Base-by-base conservation (phyloP, 2,329 filamentous ascomycete genomes). In the Tolypocladium ophioglossoides region DNA sequence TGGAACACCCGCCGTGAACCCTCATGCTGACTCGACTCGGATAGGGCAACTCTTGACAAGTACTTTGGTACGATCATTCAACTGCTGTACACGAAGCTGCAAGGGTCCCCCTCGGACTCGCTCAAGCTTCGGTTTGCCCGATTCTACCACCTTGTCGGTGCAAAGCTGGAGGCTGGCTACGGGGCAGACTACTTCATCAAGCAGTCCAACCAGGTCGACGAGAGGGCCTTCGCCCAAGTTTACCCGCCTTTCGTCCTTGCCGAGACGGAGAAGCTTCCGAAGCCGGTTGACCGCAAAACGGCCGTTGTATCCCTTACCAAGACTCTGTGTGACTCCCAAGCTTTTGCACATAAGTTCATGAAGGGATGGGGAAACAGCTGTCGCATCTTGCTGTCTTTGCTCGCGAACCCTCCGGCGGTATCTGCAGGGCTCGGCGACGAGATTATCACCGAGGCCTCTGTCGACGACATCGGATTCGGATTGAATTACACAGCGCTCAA, bases 261-360 rank as follows among this genome's bases (percentile, higher is more conserved):
- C 0, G 87, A 90, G 55, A 96, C 92, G 0, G 87, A 92, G 68
- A 91, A 95, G 70, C 81, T 99, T 30, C 85, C 87, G 30, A 84
- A 89, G 5, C 91, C 94, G 1, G 78, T 90, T 35, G 95, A 99
- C 68, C 89, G 94, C 63, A 99, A 99, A 73, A 85, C 87, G 2
- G 94, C 92, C 2, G 91, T 96, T 22, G 82, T 99, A 37, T 96
- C 91, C 1, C 85, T 96, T 60, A 92, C 92, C 38, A 96, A 95
- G 74, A 95, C 91, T 1, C 77, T 97, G 27, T 87, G 89, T 60
- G 88, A 95, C 70, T 95, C 89, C 9, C 77, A 86, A 61, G 84
- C 88, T 0, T 97, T 99, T 65, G 87, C 88, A 0, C 79, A 85
- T 54, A 84, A 85, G 56, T 94, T 92, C 66, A 80, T 85, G 63